Evolutionary conservation across 306 rosid species (phyloP).

Genomic region (apple (Malus domestica)): ASM211411v1 NC_041800.1:15963501-15964000

Average conservation of each 20-base stretch:
- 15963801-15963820: background rate
- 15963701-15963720: background rate
- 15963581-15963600: constrained; percentile 83
- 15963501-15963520: background rate
- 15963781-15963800: background rate
- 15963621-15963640: constrained; percentile 71
- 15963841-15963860: background rate
- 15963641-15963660: constrained; percentile 17
- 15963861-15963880: too few species aligned
- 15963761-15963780: background rate
- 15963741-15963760: background rate
- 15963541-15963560: constrained; percentile 87
- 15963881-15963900: background rate
- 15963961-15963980: background rate
- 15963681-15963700: background rate
- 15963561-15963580: constrained; percentile 80
- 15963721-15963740: background rate
- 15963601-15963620: constrained; percentile 92
- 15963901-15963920: background rate
- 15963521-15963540: constrained; percentile 1
- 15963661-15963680: background rate
- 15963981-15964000: background rate
- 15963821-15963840: too few species aligned
- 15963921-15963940: background rate
- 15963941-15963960: too few species aligned